Conservation (phyloP, 345 rosid species). For the Dovyalis caffra region DNA sequence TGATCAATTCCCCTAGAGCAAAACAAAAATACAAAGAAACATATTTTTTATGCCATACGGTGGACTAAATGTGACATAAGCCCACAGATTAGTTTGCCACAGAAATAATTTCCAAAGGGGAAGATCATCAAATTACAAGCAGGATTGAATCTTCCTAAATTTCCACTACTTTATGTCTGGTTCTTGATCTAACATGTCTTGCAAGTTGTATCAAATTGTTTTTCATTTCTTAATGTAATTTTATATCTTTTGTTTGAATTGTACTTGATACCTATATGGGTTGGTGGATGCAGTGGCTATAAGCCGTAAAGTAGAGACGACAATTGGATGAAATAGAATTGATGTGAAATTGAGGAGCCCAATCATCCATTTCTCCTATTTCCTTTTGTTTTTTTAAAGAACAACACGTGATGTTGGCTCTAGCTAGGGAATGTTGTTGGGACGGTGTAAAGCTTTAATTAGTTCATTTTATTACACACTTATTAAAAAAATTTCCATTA, state of each 20-base stretch:
- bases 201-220: neutral
- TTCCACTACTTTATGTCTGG: neutral
- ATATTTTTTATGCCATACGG: neutral
- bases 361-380: no score
- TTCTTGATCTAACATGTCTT: neutral
- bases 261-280: fast-evolving
- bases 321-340: no score
- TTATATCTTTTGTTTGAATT: neutral
- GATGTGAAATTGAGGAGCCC: no score
- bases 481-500: no score
- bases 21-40: neutral
- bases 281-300: no score
- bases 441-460: no score
- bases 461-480: no score
- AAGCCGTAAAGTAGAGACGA: no score
- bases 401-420: no score
- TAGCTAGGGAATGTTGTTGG: no score
- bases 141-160: neutral
- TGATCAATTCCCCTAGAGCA: neutral
- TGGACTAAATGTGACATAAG: neutral
- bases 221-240: no score
- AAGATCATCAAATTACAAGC: neutral
- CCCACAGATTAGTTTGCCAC: neutral
- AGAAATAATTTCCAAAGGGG: neutral
- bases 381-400: no score